These are phyloP conservation scores for Sclerotinia sclerotiorum DNA, from an alignment of 2,329 filamentous ascomycete species.

Conservation along the genomic window DNA sequence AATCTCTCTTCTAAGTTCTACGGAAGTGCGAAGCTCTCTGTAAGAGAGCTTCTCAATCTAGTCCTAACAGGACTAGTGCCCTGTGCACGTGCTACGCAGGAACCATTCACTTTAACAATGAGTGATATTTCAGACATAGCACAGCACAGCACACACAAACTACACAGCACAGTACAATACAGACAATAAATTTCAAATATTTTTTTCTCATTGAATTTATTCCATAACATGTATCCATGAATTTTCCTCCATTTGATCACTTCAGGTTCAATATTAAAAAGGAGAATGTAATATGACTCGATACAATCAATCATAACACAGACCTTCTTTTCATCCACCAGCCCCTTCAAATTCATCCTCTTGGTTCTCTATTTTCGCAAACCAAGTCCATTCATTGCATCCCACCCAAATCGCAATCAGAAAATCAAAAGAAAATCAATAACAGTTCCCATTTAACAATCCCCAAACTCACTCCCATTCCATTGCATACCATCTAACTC, in stretches of 20 bases:
- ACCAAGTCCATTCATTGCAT: conserved; percentile 1
- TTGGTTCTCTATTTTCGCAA: background rate
- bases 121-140: background rate
- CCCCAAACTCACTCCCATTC: conserved; percentile 2
- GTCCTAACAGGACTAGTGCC: no score
- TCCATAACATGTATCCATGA: background rate
- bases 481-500: conserved; percentile 8
- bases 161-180: background rate
- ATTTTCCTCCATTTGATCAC: background rate
- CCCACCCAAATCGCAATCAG: conserved; percentile 11
- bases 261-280: background rate
- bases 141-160: background rate
- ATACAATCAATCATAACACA: conserved; percentile 13
- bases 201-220: background rate
- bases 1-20: no score
- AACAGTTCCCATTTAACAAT: background rate
- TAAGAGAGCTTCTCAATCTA: no score
- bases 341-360: background rate
- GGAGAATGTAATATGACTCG: conserved; percentile 1
- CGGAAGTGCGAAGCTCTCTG: no score
- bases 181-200: background rate
- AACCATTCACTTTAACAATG: no score
- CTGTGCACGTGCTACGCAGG: no score
- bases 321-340: background rate
- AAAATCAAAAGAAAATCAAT: background rate